phyloP scores from a whole-genome alignment of 2,329 filamentous ascomycete species.

The Arthroderma uncinatum region DNA sequence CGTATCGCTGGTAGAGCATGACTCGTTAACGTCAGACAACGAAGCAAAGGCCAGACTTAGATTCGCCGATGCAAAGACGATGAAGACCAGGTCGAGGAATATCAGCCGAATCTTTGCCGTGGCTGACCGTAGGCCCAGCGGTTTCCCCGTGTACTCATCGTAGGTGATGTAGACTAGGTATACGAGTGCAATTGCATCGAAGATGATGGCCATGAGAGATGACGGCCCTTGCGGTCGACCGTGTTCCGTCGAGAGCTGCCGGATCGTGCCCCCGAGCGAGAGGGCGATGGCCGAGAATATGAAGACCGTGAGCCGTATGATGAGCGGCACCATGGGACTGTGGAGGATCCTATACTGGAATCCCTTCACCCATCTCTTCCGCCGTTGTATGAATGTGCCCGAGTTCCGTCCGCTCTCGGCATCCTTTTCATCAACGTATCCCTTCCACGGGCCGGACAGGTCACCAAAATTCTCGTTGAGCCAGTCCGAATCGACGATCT shows the following conservation, averaged over 20 bases:
- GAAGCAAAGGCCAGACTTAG: conserved; percentile 80
- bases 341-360: conserved; percentile 60
- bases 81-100: conserved; percentile 86
- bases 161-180: conserved; percentile 91
- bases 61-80: conserved; percentile 93
- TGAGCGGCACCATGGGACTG: conserved; percentile 73
- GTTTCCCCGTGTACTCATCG: conserved; percentile 92
- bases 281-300: conserved; percentile 73
- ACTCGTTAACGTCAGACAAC: conserved; percentile 52
- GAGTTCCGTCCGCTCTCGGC: conserved; percentile 40
- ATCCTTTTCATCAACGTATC: conserved; percentile 37
- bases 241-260: conserved; percentile 44
- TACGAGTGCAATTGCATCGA: conserved; percentile 77
- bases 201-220: conserved; percentile 75
- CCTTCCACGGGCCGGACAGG: conserved; percentile 44
- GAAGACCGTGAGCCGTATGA: conserved; percentile 72
- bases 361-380: conserved; percentile 46
- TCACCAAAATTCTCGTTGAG: conserved; percentile 35
- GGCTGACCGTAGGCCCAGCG: conserved; percentile 72
- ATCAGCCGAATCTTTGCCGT: conserved; percentile 81
- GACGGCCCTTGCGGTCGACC: conserved; percentile 55
- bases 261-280: conserved; percentile 65
- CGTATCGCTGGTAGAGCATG: conserved; percentile 41
- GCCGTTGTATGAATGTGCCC: conserved; percentile 39
- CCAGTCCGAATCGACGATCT: conserved; percentile 37